Evolutionary conservation across 768 basidiomycete genomes (phyloP).

Genomic region (Termitomyces eurrhizus): DNA sequence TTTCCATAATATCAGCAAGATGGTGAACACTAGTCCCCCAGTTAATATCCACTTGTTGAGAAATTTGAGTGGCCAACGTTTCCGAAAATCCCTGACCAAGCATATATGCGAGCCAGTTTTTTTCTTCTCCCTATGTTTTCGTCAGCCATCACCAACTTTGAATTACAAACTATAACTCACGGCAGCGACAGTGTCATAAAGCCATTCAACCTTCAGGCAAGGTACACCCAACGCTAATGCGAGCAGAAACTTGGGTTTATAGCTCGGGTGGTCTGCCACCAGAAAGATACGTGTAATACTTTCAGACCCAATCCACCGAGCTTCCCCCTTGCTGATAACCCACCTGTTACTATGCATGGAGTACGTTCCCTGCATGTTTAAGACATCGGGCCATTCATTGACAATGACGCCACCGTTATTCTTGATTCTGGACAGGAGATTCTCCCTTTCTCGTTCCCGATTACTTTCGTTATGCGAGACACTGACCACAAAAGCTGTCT

Average conservation of each 20-base stretch:
- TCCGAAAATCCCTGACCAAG: constrained; percentile 55
- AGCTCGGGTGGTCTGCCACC: constrained; percentile 58
- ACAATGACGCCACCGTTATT: constrained; percentile 52
- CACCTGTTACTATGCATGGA: constrained; percentile 44
- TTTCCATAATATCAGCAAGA: constrained; percentile 55
- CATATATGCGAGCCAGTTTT: constrained; percentile 64
- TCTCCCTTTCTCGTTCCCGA: constrained; percentile 38
- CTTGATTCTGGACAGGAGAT: constrained; percentile 39
- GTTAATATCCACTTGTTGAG: constrained; percentile 44
- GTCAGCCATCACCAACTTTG: not conserved
- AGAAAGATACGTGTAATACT: constrained; percentile 58
- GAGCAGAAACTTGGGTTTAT: constrained; percentile 77
- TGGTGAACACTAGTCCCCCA: constrained; percentile 50
- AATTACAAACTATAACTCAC: constrained; percentile 21
- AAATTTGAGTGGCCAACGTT: constrained; percentile 27
- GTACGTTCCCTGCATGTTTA: constrained; percentile 52
- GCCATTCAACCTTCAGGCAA: constrained; percentile 61
- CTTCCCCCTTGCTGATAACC: constrained; percentile 45
- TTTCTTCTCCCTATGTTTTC: constrained; percentile 27
- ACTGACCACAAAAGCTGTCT: constrained; percentile 60
- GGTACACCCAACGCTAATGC: constrained; percentile 87
- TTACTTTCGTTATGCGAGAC: constrained; percentile 45
- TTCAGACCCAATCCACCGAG: constrained; percentile 38
- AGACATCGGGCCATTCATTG: constrained; percentile 57
- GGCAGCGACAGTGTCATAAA: constrained; percentile 33